Conservation (phyloP, 441 rosid species). For the Euphorbia schlechtendalii region DNA sequence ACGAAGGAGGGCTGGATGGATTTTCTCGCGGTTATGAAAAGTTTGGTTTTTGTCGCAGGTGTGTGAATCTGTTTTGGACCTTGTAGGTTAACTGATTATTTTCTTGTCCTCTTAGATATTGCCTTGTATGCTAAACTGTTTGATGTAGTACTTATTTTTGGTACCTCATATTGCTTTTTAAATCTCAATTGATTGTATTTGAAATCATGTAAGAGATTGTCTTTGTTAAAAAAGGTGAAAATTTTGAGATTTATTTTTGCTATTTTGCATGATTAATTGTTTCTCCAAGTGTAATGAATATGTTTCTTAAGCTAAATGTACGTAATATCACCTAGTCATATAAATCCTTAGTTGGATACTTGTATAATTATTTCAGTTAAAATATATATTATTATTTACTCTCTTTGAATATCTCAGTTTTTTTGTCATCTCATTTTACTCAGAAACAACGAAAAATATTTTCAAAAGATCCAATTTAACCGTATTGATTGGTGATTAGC, state of each 20-base stretch:
- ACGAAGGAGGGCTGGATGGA: conserved; percentile 85
- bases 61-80: conserved; percentile 24
- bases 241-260: not conserved
- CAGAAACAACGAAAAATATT: not conserved
- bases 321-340: not conserved
- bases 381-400: not conserved
- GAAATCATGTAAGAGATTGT: not conserved
- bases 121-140: not conserved
- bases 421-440: not conserved
- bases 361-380: too few relatives aligned
- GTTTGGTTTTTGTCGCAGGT: conserved; percentile 88
- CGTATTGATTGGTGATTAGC: not conserved
- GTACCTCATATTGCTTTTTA: not conserved
- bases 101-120: not conserved
- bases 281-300: conserved; percentile 3
- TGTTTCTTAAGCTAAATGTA: not conserved
- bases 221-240: not conserved
- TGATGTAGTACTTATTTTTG: not conserved
- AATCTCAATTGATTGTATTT: conserved; percentile 1
- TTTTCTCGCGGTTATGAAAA: conserved; percentile 95
- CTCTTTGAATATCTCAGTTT: not conserved
- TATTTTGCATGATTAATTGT: not conserved
- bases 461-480: not conserved
- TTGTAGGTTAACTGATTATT: not conserved
- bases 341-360: conserved; percentile 3